Base-by-base conservation (phyloP, 192 early-diverging fungal species). In the Linnemannia zychae region DNA sequence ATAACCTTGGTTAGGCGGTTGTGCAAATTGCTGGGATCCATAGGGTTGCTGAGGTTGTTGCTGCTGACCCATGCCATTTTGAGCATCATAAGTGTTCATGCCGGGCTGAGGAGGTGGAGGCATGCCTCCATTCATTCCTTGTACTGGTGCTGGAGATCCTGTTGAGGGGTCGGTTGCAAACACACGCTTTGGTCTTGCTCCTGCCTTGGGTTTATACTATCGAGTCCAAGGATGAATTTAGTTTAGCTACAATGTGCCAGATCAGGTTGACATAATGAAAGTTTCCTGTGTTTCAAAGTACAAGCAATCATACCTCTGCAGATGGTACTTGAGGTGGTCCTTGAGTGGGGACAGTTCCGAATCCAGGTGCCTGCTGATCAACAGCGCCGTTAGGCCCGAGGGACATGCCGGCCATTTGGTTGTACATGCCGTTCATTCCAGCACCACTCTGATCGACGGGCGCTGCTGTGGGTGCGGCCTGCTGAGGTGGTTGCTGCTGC, bases 131-230 rank as follows among this genome's bases (percentile, higher is more conserved):
- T 37, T 37, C 50, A 72, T 74, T 44, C 83, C 83, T 24, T 79
- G 83, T 13, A 28, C 49, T 46, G 74, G 40, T 20, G 40, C 49
- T 46, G 74, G 57, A 18, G 83, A 63, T 4, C 74, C 69, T 0
- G 77, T 70, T 9, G 71, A 75, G 20, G 73, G 77, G 60, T 85
- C 83, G 12, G 77, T 33, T 6, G 74, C 83, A 44, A 79, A 85
- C 16, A 85, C 83, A 6, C 83, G 83, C 38, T 79, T 79, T 7
- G 83, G 73, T 67, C 83, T 79, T 63, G 83, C 77, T 36, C 77
- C 83, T 37, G 77, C 22, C 52, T 85, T 85, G 50, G 83, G 68
- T 18, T 79, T 85, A 24, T 53, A 40, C 83, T 85, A 71, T 74
- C 36, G 24, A 9, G 33, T 28, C 6, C 22, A 52, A 34, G 34